These are phyloP conservation scores for Priceomyces melissophilus DNA, from an alignment of 805 yeast species.

Conservation along the genomic window DNA sequence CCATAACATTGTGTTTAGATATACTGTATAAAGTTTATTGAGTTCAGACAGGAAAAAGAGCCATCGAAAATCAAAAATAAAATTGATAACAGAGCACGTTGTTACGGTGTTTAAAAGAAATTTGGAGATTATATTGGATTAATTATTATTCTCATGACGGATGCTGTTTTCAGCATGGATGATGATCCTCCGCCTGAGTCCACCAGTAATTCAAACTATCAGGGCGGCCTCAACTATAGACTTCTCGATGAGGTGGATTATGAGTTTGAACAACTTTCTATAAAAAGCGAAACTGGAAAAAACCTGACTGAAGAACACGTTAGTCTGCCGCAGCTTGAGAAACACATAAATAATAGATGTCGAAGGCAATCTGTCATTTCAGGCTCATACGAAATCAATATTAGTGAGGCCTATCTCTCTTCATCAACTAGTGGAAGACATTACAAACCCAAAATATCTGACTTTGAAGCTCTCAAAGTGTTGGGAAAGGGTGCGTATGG, in stretches of 20 bases:
- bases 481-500: slow-evolving; percentile 45
- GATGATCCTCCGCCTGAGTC: slow-evolving; percentile 18
- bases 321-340: slow-evolving; percentile 15
- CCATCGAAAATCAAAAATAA: no score
- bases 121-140: slow-evolving; percentile 9
- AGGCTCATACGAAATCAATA: slow-evolving; percentile 35
- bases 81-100: no score
- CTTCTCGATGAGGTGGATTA: slow-evolving; percentile 16
- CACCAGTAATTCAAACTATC: slow-evolving; percentile 1
- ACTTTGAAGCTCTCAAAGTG: slow-evolving; percentile 42
- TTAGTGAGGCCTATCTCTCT: slow-evolving; percentile 28
- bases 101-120: no score
- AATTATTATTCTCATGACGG: slow-evolving; percentile 8
- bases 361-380: slow-evolving; percentile 23
- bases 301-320: slow-evolving; percentile 9
- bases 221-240: slow-evolving; percentile 17
- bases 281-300: slow-evolving; percentile 2
- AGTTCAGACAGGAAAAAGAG: no score
- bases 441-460: slow-evolving; percentile 29
- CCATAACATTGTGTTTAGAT: no score
- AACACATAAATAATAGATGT: slow-evolving; percentile 13
- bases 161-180: slow-evolving; percentile 36
- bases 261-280: not conserved
- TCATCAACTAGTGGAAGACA: slow-evolving; percentile 14
- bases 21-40: no score